Base-by-base conservation (phyloP, 768 basidiomycete species). In the Lactifluus volemus region DNA sequence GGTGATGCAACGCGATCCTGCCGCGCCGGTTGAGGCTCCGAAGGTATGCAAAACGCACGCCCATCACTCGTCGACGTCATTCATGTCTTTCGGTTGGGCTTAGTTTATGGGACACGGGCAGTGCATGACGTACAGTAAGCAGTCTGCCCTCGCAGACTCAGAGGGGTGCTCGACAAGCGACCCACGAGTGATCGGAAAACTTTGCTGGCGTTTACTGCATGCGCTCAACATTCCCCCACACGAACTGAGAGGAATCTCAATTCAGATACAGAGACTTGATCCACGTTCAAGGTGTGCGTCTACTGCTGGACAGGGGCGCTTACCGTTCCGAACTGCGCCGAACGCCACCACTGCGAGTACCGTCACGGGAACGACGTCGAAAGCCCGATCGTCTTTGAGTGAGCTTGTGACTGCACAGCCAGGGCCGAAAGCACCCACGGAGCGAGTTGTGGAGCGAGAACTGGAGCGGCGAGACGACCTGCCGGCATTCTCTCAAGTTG, bases 91-190 rank as follows among this genome's bases (percentile, higher is more conserved):
- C 58, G 41, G 1, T 19, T 34, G 21, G 42, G 14, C 12, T 39
- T 66, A 94, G 92, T 96, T 95, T 67, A 80, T 98, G 68, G 95
- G 96, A 0, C 95, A 97, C 67, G 95, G 96, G 11, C 73, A 80
- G 3, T 96, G 92, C 69, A 85, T 92, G 57, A 76, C 82, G 1
- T 92, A 86, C 76, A 93, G 82, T 72, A 90, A 88, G 69, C 87
- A 92, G 68, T 74, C 76, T 0, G 69, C 83, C 2, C 73, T 95
- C 2, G 70, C 78, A 3, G 83, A 79, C 6, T 76, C 80, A 4
- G 82, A 80, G 17, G 87, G 88, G 0, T 75, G 76, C 21, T 83
- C 91, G 6, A 93, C 93, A 0, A 86, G 82, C 68, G 86, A 97
- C 63, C 74, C 80, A 14, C 78, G 75, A 42, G 73, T 85, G 41